phyloP scores from a whole-genome alignment of 192 early-diverging fungal species.

The Geranomyces michiganensis region DNA sequence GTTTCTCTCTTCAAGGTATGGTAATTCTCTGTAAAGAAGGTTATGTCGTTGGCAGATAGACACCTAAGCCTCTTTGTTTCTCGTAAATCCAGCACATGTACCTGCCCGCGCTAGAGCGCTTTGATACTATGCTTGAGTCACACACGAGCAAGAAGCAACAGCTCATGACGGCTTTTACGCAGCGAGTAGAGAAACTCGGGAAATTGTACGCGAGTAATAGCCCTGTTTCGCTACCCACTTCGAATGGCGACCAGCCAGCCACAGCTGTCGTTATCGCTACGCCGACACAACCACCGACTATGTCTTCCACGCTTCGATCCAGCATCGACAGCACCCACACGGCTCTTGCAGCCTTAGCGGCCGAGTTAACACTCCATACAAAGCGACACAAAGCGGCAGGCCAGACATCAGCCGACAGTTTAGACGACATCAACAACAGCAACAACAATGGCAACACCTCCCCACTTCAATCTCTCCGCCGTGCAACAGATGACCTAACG shows the following conservation, averaged over 20 bases:
- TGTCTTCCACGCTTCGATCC: background rate
- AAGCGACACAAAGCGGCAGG: background rate
- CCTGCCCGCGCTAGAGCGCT: background rate
- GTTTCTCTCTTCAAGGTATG: slow-evolving; percentile 10
- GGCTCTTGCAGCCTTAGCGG: background rate
- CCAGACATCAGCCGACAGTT: too few relatives aligned
- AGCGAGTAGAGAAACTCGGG: background rate
- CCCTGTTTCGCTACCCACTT: too few relatives aligned
- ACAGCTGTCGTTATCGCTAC: background rate
- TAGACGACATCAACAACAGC: background rate
- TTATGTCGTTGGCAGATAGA: background rate
- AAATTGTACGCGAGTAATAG: background rate
- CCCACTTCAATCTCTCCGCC: slow-evolving; percentile 8
- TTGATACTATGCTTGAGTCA: background rate
- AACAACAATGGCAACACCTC: background rate
- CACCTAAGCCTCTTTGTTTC: too few relatives aligned
- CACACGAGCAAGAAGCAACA: background rate
- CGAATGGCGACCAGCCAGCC: too few relatives aligned
- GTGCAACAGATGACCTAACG: background rate
- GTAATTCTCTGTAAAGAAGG: background rate
- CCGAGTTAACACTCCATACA: background rate
- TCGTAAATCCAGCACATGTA: background rate
- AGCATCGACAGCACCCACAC: background rate
- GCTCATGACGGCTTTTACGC: background rate
- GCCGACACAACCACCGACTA: background rate